Evolutionary conservation across 495 filamentous ascomycete genomes (phyloP).

Genomic region (Aspergillus sparsus): DNA sequence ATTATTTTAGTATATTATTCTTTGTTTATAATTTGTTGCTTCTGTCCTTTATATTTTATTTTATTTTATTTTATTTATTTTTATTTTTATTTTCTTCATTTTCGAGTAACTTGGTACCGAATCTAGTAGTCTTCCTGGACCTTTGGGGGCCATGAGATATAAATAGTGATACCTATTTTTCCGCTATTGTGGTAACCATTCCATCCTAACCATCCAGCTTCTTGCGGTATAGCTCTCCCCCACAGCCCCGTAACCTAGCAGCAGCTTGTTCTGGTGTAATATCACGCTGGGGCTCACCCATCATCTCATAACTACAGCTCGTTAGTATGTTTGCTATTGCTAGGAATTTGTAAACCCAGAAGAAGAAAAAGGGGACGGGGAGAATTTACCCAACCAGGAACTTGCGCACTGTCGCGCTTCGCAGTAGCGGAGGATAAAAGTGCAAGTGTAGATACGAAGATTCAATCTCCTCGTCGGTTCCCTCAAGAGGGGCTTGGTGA

Average conservation of each 20-base stretch:
- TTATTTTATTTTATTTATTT: neutral
- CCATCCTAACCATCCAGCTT: conserved; percentile 43
- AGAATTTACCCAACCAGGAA: conserved; percentile 78
- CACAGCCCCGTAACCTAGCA: conserved; percentile 68
- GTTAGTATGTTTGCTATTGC: conserved; percentile 17
- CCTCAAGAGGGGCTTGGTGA: conserved; percentile 90
- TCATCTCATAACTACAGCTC: conserved; percentile 71
- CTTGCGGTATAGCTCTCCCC: conserved; percentile 82
- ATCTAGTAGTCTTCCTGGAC: no score
- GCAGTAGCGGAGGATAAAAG: conserved; percentile 91
- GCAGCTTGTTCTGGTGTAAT: conserved; percentile 98
- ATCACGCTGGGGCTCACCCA: conserved; percentile 95
- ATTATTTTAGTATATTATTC: neutral
- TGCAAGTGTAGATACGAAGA: conserved; percentile 91
- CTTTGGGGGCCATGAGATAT: no score
- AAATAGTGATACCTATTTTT: no score
- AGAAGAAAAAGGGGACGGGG: neutral
- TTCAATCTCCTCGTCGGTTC: conserved; percentile 80
- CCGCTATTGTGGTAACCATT: no score
- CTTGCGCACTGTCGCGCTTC: conserved; percentile 91
- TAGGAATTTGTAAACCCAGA: neutral
- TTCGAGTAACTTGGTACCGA: no score
- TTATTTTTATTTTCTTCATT: neutral
- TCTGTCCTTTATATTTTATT: neutral
- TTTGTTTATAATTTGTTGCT: neutral